phyloP scores from a whole-genome alignment of 345 rosid genomes.

The Triadica sebifera region DNA sequence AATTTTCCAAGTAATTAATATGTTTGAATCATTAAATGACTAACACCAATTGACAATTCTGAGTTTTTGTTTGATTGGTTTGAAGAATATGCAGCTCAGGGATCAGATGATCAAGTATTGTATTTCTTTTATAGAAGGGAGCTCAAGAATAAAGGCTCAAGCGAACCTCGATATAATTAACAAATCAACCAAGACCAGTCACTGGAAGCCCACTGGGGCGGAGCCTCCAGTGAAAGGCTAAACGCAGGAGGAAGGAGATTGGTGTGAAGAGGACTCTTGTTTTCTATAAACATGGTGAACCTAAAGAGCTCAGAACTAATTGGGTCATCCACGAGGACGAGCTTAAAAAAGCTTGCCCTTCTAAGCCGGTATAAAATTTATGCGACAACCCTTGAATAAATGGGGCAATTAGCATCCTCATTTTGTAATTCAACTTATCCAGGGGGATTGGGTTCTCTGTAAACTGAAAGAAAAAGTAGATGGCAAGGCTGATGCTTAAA shows the following conservation, averaged over 20 bases:
- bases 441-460: neutral
- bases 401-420: neutral
- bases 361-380: conserved; percentile 3
- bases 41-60: neutral
- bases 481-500: neutral
- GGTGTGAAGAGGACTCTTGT: conserved; percentile 19
- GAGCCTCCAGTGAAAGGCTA: conserved; percentile 4
- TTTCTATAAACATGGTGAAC: conserved; percentile 5
- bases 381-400: neutral
- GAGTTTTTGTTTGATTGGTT: neutral
- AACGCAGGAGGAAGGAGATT: neutral
- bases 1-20: conserved; percentile 14
- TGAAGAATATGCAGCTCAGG: conserved; percentile 3
- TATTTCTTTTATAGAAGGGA: conserved; percentile 19
- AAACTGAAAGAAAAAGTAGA: conserved; percentile 1
- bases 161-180: neutral
- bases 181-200: conserved; percentile 15
- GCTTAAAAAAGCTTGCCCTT: neutral
- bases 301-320: conserved; percentile 18
- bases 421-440: neutral
- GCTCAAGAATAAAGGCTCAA: neutral
- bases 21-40: neutral
- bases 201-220: conserved; percentile 19
- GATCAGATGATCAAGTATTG: conserved; percentile 11
- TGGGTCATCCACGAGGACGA: conserved; percentile 23